Base-by-base conservation (phyloP, 1,139 yeast genomes). In the Sugiyamaella castrensis region DNA sequence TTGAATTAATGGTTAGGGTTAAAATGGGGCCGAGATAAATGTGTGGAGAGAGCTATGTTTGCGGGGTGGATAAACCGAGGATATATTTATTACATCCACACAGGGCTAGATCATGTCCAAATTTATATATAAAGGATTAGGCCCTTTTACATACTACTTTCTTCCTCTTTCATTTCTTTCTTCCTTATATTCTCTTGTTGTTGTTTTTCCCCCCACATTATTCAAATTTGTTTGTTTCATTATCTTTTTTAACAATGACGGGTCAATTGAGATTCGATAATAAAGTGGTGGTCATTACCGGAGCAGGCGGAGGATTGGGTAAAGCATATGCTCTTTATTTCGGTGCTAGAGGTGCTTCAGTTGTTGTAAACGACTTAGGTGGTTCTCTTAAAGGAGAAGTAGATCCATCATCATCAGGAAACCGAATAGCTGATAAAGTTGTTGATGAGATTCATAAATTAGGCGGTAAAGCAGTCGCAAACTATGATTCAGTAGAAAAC, bases 301-400 rank as follows among this genome's bases (percentile, higher is more conserved):
- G 98, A 41, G 95, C 97, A 46, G 98, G 98, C 57, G 98, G 97
- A 61, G 98, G 98, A 36, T 79, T 92, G 46, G 98, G 98, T 37
- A 85, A 78, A 65, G 82, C 82, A 47, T 92, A 92, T 69, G 95
- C 97, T 19, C 72, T 87, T 36, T 91, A 84, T 61, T 91, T 78
- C 69, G 98, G 96, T 47, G 75, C 81, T 56, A 76, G 96, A 62
- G 98, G 98, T 40, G 98, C 98, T 56, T 85, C 84, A 10, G 96
- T 92, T 43, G 97, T 92, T 11, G 82, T 80, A 38, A 92, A 92
- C 67, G 98, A 92, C 70, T 76, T 92, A 56, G 97, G 97, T 52
- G 95, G 95, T 30, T 76, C 92, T 27, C 73, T 86, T 52, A 72
- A 77, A 35, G 96, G 96, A 40, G 79, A 77, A 47, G 42, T 46